phyloP scores from a whole-genome alignment of 768 basidiomycete genomes.

The Paxillus rubicundulus region DNA sequence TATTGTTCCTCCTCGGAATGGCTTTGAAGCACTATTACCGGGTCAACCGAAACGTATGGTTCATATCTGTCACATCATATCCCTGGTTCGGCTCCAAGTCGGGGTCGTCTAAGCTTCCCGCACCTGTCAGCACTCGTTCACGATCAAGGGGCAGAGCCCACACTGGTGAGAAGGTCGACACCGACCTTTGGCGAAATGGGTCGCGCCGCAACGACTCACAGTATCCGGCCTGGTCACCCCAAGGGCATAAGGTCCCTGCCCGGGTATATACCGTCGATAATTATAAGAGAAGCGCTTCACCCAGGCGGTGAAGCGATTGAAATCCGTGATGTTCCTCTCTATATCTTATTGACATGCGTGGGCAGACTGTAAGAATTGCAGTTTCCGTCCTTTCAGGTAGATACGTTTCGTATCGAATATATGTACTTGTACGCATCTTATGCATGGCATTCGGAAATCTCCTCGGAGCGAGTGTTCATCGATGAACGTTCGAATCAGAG shows the following conservation, averaged over 20 bases:
- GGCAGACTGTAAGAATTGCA: conserved; percentile 10
- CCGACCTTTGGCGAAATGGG: conserved; percentile 19
- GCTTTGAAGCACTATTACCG: conserved; percentile 42
- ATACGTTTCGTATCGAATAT: conserved; percentile 5
- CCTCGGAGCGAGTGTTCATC: too few species aligned
- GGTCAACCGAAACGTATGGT: conserved; percentile 58
- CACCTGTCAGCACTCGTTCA: conserved; percentile 38
- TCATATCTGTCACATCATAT: conserved; percentile 64
- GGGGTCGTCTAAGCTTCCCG: conserved; percentile 39
- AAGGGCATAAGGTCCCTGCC: conserved; percentile 19
- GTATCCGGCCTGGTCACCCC: conserved; percentile 18
- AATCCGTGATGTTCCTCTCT: conserved; percentile 7
- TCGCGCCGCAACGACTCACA: conserved; percentile 22
- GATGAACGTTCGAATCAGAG: too few species aligned
- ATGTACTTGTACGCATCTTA: conserved; percentile 14
- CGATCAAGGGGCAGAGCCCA: conserved; percentile 33
- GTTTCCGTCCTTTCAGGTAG: conserved; percentile 3
- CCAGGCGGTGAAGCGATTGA: conserved; percentile 39
- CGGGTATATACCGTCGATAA: conserved; percentile 35
- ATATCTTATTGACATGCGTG: conserved; percentile 4
- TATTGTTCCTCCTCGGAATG: conserved; percentile 44
- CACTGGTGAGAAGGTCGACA: conserved; percentile 26
- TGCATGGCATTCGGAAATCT: neutral
- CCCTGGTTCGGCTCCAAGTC: conserved; percentile 62
- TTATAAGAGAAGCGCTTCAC: conserved; percentile 40